Evolutionary conservation across 2,329 filamentous ascomycete species (phyloP), one percentile per base, ranked within the genome.

Genomic region (Ceratocystis alfenasii): DNA sequence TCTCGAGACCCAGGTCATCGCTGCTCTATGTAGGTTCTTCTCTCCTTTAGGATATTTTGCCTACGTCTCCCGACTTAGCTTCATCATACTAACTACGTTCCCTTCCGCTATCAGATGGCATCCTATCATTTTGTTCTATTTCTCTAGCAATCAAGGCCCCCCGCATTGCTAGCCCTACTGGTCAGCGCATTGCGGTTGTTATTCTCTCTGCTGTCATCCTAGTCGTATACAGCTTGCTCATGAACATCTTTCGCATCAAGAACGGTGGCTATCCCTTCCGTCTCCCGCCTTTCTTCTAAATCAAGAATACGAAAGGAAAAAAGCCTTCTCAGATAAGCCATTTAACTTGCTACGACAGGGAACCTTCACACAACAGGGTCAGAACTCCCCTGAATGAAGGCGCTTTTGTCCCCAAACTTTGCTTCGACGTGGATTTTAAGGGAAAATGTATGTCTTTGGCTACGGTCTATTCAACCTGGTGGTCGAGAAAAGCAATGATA

Each of bases 201-300:
- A 80, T 88, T 55, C 96, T 91, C 89, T 86, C 84, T 22, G 83
- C 79, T 59, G 78, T 94, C 36, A 77, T 96, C 66, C 86, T 96
- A 71, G 77, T 88, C 69, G 85, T 91, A 77, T 97, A 97, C 80
- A 95, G 92, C 78, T 94, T 96, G 78, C 80, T 99, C 69, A 83
- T 99, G 70, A 96, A 89, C 76, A 81, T 96, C 69, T 99, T 99
- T 83, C 86, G 92, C 72, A 80, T 88, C 72, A 99, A 99, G 86
- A 99, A 97, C 74, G 86, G 86, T 44, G 90, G 90, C 28, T 99
- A 99, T 76, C 92, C 92, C 17, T 96, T 97, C 78, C 91, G 86
- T 73, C 81, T 99, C 68, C 94, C 94, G 65, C 94, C 94, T 10
- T 97, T 99, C 76, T 80, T 86, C 77, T 85, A 75, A 72, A n/a